Percentiles rank a stretch among this genome's conserved stretches.
These are phyloP conservation scores for Agaricus subrufescens DNA, from an alignment of 768 basidiomycete species.

Conservation along the genomic window DNA sequence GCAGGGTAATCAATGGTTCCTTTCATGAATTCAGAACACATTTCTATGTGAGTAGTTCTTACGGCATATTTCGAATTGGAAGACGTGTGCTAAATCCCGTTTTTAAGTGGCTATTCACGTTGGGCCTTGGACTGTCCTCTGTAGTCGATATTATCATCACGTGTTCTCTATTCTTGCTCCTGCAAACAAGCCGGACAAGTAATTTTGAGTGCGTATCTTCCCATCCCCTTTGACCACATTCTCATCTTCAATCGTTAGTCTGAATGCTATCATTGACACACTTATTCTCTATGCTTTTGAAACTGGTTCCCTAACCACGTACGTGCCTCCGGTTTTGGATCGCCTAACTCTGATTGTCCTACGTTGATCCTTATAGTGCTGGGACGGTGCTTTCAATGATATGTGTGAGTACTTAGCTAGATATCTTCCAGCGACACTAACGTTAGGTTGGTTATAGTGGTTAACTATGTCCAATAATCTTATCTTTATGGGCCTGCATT, in stretches of 20 bases:
- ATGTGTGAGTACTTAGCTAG: slow-evolving; percentile 27
- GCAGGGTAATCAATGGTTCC: background rate
- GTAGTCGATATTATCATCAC: slow-evolving; percentile 46
- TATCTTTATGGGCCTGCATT: background rate
- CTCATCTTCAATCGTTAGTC: slow-evolving; percentile 18
- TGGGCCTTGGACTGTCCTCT: slow-evolving; percentile 46
- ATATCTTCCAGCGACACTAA: background rate
- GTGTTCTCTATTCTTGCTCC: slow-evolving; percentile 35
- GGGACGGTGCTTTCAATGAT: slow-evolving; percentile 45
- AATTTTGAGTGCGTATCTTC: slow-evolving; percentile 29
- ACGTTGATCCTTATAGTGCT: slow-evolving; percentile 20
- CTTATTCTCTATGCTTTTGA: slow-evolving; percentile 49
- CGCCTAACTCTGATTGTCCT: background rate
- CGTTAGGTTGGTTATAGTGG: background rate
- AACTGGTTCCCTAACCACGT: slow-evolving; percentile 47
- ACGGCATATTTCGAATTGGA: background rate
- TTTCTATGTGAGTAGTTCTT: slow-evolving; percentile 12
- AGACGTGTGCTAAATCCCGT: background rate
- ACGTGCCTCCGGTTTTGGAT: slow-evolving; percentile 1
- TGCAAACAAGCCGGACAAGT: slow-evolving; percentile 33
- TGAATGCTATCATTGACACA: slow-evolving; percentile 42
- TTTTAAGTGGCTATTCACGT: slow-evolving; percentile 48
- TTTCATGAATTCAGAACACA: slow-evolving; percentile 14
- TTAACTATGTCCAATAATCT: background rate
- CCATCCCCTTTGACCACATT: background rate